Conservation (phyloP, 148 eudicot species). For the Camellia sinensis region DNA sequence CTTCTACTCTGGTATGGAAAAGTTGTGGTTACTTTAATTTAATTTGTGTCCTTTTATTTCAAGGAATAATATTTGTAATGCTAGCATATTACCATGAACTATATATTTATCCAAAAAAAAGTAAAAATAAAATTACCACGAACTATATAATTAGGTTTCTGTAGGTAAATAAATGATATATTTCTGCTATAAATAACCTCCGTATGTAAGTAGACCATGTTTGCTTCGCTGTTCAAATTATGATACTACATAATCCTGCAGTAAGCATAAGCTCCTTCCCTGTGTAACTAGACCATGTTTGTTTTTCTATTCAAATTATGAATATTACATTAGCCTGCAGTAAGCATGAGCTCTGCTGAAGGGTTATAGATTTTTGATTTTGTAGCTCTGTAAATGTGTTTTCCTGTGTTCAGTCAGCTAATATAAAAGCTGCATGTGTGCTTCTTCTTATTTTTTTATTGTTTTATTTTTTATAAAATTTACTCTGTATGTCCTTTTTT, state of each 20-base stretch:
- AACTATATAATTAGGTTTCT: not conserved
- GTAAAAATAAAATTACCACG: not conserved
- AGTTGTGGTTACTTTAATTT: not conserved
- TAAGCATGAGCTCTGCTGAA: not conserved
- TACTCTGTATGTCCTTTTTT: too few relatives aligned
- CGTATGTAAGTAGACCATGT: not conserved
- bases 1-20: constrained; percentile 46
- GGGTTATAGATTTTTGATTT: not conserved
- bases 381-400: not conserved
- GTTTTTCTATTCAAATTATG: not conserved
- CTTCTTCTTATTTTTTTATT: not conserved
- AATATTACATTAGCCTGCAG: not conserved
- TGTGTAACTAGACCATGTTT: not conserved
- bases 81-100: not conserved
- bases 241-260: not conserved
- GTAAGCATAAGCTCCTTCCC: too few relatives aligned
- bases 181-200: constrained; percentile 5
- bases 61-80: not conserved
- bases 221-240: not conserved
- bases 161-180: not conserved
- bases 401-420: not conserved
- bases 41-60: not conserved
- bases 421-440: not conserved
- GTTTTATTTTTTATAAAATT: too few relatives aligned
- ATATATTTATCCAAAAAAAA: too few relatives aligned